Percentiles rank a stretch among this genome's conserved stretches.
phyloP scores from a whole-genome alignment of 768 basidiomycete species.

The Lactarius tabidus region DNA sequence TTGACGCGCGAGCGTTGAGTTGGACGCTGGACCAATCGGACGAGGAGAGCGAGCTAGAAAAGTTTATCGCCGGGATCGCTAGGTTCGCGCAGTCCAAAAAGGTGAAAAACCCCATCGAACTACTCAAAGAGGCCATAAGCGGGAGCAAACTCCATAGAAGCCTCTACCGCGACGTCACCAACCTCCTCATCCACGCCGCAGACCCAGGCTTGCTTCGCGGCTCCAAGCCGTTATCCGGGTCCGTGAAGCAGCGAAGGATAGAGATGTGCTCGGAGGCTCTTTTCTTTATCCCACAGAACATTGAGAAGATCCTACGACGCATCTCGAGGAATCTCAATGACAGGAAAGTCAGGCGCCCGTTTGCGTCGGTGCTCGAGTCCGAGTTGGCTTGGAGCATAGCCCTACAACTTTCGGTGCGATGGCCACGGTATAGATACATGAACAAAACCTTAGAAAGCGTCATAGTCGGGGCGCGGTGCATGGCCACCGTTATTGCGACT shows the following conservation, averaged over 20 bases:
- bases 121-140: not conserved
- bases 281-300: not conserved
- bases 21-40: constrained; percentile 14
- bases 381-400: not conserved
- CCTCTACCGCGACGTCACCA: not conserved
- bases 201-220: not conserved
- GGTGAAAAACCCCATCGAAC: not conserved
- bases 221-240: not conserved
- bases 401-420: not conserved
- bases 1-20: not conserved
- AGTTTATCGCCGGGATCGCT: constrained; percentile 11
- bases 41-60: constrained; percentile 7
- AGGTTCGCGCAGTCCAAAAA: not conserved
- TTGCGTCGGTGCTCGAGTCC: not conserved
- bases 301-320: not conserved
- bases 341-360: not conserved
- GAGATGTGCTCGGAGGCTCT: not conserved
- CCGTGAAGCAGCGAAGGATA: not conserved
- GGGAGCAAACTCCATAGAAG: not conserved
- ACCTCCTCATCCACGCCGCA: not conserved
- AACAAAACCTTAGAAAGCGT: not conserved
- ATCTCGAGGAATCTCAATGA: not conserved
- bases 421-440: not conserved
- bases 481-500: not conserved
- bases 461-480: constrained; percentile 6